These are phyloP conservation scores for Monosporozyma unispora DNA, from an alignment of 805 yeast genomes.

Conservation along the genomic window DNA sequence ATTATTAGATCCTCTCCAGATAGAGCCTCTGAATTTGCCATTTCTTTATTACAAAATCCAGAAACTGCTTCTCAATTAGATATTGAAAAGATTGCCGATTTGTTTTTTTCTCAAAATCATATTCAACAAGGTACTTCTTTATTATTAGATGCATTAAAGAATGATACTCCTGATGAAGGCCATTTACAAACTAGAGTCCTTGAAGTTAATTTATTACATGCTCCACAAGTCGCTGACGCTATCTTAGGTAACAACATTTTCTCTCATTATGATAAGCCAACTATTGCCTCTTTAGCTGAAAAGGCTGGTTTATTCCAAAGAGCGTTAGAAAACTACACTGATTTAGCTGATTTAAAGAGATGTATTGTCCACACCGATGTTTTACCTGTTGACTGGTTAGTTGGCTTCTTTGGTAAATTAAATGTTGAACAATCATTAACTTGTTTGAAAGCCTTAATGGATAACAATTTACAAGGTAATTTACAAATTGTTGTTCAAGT, in stretches of 20 bases:
- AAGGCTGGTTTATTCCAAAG: constrained; percentile 94
- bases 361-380: constrained; percentile 81
- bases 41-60: constrained; percentile 63
- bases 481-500: constrained; percentile 91
- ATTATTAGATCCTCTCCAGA: constrained; percentile 92
- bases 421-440: constrained; percentile 89
- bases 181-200: constrained; percentile 90
- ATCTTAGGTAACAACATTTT: constrained; percentile 93
- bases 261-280: constrained; percentile 88
- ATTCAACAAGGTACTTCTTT: constrained; percentile 98
- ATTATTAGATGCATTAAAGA: constrained; percentile 87
- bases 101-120: constrained; percentile 87
- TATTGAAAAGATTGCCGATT: constrained; percentile 81
- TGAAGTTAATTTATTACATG: constrained; percentile 87
- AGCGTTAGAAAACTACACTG: constrained; percentile 93
- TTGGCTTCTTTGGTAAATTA: constrained; percentile 82
- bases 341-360: constrained; percentile 89
- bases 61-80: constrained; percentile 53
- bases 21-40: constrained; percentile 94
- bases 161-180: constrained; percentile 89
- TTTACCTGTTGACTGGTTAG: constrained; percentile 90
- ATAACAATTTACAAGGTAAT: constrained; percentile 71
- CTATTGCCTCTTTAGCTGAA: constrained; percentile 87
- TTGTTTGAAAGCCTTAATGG: constrained; percentile 79
- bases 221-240: constrained; percentile 99